Conservation (phyloP, 225 moss, liverwort and hornwort genomes). For the Marchantia paleacea region DNA sequence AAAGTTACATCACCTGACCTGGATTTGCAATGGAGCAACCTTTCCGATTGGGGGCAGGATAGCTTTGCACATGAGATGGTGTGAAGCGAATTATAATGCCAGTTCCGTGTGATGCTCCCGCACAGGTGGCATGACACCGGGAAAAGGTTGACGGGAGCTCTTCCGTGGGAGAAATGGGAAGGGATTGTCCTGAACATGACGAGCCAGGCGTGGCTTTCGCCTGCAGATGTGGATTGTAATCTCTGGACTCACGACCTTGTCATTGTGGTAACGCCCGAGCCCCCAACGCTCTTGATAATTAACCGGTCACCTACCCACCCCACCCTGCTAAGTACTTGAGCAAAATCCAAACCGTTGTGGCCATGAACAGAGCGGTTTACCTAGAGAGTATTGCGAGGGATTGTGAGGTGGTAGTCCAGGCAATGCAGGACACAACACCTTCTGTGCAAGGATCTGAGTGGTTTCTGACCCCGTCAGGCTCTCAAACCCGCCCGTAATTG, state of each 20-base stretch:
- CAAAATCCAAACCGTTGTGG: too few species aligned
- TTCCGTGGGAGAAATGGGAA: conserved; percentile 65
- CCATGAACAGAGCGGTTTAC: too few species aligned
- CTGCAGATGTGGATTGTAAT: conserved; percentile 61
- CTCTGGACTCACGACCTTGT: conserved; percentile 85
- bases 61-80: neutral
- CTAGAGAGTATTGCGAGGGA: too few species aligned
- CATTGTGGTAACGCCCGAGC: conserved; percentile 56
- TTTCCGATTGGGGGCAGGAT: neutral
- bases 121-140: conserved; percentile 90
- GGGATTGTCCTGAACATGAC: conserved; percentile 81
- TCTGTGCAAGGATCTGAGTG: neutral
- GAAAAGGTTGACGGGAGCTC: conserved; percentile 56
- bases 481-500: neutral
- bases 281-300: neutral
- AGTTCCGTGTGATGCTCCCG: conserved; percentile 3
- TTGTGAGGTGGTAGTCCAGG: neutral
- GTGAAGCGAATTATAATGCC: conserved; percentile 7
- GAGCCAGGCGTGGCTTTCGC: conserved; percentile 80
- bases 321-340: too few species aligned
- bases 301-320: neutral
- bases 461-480: neutral
- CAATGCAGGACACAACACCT: neutral
- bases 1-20: neutral
- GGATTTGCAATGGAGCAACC: neutral